These are phyloP conservation scores for Stagonosporopsis tanaceti DNA, from an alignment of 2,329 filamentous ascomycete genomes.

Conservation along the genomic window DNA sequence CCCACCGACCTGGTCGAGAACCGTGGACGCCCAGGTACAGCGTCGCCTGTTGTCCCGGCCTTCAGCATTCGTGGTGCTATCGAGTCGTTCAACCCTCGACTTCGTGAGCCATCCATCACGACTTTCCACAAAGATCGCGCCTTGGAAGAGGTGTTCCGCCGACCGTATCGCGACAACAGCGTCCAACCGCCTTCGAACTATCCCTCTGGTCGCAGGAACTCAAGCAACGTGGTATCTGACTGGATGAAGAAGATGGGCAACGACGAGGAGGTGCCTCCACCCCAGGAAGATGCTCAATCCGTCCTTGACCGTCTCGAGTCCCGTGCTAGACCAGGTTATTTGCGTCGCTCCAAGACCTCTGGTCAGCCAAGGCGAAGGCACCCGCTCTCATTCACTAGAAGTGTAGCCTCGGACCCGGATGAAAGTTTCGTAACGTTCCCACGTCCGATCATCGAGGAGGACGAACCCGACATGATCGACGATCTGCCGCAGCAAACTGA, in stretches of 20 bases:
- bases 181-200: constrained; percentile 42
- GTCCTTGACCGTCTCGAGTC: constrained; percentile 66
- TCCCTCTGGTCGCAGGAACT: constrained; percentile 69
- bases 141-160: constrained; percentile 87
- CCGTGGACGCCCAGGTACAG: constrained; percentile 66
- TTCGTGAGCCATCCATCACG: constrained; percentile 85
- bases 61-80: constrained; percentile 49
- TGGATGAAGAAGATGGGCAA: constrained; percentile 81
- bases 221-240: constrained; percentile 80
- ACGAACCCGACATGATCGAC: constrained; percentile 52
- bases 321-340: constrained; percentile 56
- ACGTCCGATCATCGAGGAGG: constrained; percentile 55
- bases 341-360: constrained; percentile 60
- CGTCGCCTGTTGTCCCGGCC: constrained; percentile 58
- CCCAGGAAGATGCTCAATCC: constrained; percentile 67
- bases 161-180: constrained; percentile 68
- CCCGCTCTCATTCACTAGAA: constrained; percentile 61
- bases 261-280: constrained; percentile 68
- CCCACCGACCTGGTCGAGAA: constrained; percentile 86
- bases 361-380: constrained; percentile 50
- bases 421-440: constrained; percentile 44
- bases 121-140: constrained; percentile 90
- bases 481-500: constrained; percentile 71
- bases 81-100: constrained; percentile 77
- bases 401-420: constrained; percentile 66